Base-by-base conservation (phyloP, 176 grass and related monocot species). In the Zoysia pacifica region DNA sequence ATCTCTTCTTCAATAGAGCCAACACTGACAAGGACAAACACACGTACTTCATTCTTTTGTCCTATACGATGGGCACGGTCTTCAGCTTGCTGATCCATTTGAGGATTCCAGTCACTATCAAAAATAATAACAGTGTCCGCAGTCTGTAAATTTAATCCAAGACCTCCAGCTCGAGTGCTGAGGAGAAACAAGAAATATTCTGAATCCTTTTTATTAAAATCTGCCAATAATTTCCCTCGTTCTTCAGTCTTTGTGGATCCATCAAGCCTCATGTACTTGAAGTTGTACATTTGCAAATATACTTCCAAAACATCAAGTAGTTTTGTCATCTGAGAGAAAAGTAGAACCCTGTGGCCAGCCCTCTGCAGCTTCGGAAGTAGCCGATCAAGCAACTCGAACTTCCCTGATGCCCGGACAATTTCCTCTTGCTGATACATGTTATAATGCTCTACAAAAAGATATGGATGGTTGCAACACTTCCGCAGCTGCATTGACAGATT, bases 1-100 rank as follows among this genome's bases (percentile, higher is more conserved):
- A 98, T 98, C 86, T 98, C 96, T 87, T 98, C 96, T 85, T 98
- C 96, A 71, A 98, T 94, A 45, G 96, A 98, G 65, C 96, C 96
- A 83, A 98, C 96, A 84, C 96, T 98, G 69, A 98, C 88, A 15
- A 98, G 87, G 72, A 98, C 96, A 87, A 98, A 98, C 62, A 98
- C 90, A 39, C 96, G 88, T 40, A 99, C 96, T 86, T 99, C 96
- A 81, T 99, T 99, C 73, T 99, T 99, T 55, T 99, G 96, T 48
- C 96, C 96, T 66, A 99, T 99, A 85, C 96, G 93, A 81, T 99
- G 92, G 51, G 96, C 96, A 68, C 96, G 90, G 64, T 99, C 96
- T 87, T 99, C 95, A 55, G 95, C 95, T 83, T 98, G 95, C 51
- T 99, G 96, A 40, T 99, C 96, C 96, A 99, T 99, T 84, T 99